Percentiles rank a stretch among this genome's conserved stretches.
Conservation (phyloP, 352 stramenopile species). For the Pythium chondricola region DNA sequence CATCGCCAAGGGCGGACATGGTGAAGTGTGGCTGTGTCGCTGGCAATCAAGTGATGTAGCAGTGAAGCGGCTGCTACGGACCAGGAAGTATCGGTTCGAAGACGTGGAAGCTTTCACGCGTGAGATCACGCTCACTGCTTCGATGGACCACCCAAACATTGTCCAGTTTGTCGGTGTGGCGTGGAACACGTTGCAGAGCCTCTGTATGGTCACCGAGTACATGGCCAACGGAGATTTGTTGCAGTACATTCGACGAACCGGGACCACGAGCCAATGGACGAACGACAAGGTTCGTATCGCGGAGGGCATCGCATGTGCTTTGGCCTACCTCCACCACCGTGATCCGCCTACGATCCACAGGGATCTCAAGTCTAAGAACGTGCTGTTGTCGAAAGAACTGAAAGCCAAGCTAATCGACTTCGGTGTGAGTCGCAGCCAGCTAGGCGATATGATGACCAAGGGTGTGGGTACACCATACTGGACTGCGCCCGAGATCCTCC, state of each 20-base stretch:
- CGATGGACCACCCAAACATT: conserved; percentile 8
- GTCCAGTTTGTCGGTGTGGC: conserved; percentile 11
- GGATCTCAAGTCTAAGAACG: conserved; percentile 43
- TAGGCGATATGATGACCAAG: conserved; percentile 11
- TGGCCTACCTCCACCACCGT: conserved; percentile 32
- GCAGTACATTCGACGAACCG: background rate
- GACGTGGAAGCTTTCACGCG: conserved; percentile 5
- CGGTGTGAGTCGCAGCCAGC: conserved; percentile 12
- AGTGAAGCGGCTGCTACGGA: conserved; percentile 12
- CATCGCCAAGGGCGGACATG: conserved; percentile 4
- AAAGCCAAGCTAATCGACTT: conserved; percentile 41
- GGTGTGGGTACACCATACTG: conserved; percentile 37
- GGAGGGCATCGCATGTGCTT: conserved; percentile 25
- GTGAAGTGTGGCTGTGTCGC: conserved; percentile 12
- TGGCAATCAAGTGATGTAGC: background rate
- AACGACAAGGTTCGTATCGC: conserved; percentile 37
- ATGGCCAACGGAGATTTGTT: conserved; percentile 8
- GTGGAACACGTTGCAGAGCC: conserved; percentile 3
- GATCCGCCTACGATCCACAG: conserved; percentile 28
- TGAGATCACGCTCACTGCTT: conserved; percentile 9
- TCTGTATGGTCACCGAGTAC: conserved; percentile 12
- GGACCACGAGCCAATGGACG: conserved; percentile 21
- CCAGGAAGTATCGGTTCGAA: background rate
- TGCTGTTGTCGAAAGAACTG: conserved; percentile 29
- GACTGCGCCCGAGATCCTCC: conserved; percentile 69